Base-by-base conservation (phyloP, 257 asterid species). In the Solanum dulcamara region DNA sequence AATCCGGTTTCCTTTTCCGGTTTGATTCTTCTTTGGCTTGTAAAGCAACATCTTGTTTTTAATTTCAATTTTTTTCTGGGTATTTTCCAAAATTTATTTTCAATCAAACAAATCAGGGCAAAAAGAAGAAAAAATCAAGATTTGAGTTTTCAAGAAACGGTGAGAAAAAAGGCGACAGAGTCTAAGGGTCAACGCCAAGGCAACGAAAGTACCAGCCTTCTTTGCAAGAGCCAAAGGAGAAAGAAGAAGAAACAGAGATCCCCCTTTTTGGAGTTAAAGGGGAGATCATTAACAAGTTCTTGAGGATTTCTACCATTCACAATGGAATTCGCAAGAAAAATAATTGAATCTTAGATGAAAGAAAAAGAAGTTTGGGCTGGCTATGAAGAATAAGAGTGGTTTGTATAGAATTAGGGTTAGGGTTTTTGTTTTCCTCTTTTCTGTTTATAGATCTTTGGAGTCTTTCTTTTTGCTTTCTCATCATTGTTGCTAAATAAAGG, bases 161-260 rank as follows among this genome's bases (percentile, higher is more conserved):
- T 26, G 4, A n/a, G n/a, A 18, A 66, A 0, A 30, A 30, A n/a
- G n/a, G 1, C 40, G 40, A 66, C 12, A 7, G 24, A 11, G 42
- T 83, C 93, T 89, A 94, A 8, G 98, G 99, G 90, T 96, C 98
- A 83, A 93, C 85, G 84, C 98, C 99, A 57, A 92, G 88, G 97
- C 99, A 96, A 90, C 98, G 98, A 88, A 87, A 96, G 92, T 96
- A 93, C 99, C 99, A 96, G 96, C 96, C 99, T 89, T 91, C 93
- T 90, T 92, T 94, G 93, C 97, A 96, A 83, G 94, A 96, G 9
- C 96, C 97, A 92, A 92, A 90, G 35, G 87, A 86, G 40, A 75
- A 86, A 10, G 93, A 88, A 40, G 89, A 88, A 86, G 90, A 88
- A 89, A 86, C 46, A 88, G 91, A 89, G 90, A 94, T 71, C 96